Conservation (phyloP, 495 filamentous ascomycete genomes). For the Penicillium turbatum region DNA sequence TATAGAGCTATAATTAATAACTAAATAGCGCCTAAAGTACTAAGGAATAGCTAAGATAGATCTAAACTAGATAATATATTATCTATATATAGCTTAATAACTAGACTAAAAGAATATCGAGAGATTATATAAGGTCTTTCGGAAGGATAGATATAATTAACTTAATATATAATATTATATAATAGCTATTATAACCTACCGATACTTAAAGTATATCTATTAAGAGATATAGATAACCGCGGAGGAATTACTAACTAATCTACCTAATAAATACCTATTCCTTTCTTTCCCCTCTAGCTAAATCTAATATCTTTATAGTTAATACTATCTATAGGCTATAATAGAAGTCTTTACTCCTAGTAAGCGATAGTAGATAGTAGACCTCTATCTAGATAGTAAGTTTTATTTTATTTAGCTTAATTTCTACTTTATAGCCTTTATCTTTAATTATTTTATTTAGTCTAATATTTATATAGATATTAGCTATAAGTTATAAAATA, state of each 20-base stretch:
- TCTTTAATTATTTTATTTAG: neutral
- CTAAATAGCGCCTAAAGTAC: conserved; percentile 12
- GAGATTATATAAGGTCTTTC: conserved; percentile 24
- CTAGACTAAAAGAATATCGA: conserved; percentile 20
- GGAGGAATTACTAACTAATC: conserved; percentile 8
- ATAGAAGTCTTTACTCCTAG: conserved; percentile 16
- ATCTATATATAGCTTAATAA: conserved; percentile 8
- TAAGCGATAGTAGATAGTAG: conserved; percentile 37
- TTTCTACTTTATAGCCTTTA: too few species aligned
- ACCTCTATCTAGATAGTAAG: conserved; percentile 36
- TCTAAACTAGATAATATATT: conserved; percentile 17
- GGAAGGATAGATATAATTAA: conserved; percentile 19
- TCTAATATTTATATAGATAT: conserved; percentile 10
- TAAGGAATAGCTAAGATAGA: conserved; percentile 17
- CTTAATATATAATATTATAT: conserved; percentile 25
- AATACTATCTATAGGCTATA: conserved; percentile 30
- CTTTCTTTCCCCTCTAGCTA: conserved; percentile 9
- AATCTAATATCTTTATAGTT: conserved; percentile 32
- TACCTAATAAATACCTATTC: conserved; percentile 3
- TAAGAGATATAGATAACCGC: conserved; percentile 2
- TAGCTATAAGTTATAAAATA: conserved; percentile 9
- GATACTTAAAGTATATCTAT: conserved; percentile 12
- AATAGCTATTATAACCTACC: conserved; percentile 21
- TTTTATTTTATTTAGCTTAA: too few species aligned
- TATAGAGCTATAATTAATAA: neutral